phyloP scores from a whole-genome alignment of 148 eudicot species.

The Camellia lanceoleosa region DNA sequence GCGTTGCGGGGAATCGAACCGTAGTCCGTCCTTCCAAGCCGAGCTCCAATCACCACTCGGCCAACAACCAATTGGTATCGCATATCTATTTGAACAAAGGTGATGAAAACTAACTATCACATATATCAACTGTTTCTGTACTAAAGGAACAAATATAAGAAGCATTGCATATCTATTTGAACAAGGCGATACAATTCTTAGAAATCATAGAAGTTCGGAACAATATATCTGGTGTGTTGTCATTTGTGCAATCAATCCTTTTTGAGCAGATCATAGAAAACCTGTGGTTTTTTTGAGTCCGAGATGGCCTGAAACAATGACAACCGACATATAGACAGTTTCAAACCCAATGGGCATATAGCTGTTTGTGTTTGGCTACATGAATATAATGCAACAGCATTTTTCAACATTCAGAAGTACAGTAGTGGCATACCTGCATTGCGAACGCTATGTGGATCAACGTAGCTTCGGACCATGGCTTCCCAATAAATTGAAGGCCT shows the following conservation, averaged over 20 bases:
- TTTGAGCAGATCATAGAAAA: conserved; percentile 58
- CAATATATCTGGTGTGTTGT: too few species aligned
- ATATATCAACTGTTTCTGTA: too few species aligned
- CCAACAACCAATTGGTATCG: too few species aligned
- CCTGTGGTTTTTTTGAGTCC: conserved; percentile 56
- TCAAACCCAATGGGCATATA: background rate
- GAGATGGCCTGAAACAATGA: conserved; percentile 45
- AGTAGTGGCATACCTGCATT: conserved; percentile 55
- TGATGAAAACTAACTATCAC: too few species aligned
- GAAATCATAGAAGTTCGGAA: too few species aligned
- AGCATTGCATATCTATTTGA: too few species aligned
- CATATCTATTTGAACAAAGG: too few species aligned
- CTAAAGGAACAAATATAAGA: too few species aligned
- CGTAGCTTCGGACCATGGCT: conserved; percentile 91
- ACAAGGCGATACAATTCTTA: too few species aligned
- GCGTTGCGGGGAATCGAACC: too few species aligned
- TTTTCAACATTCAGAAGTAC: background rate
- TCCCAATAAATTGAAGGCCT: conserved; percentile 88
- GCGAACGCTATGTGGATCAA: conserved; percentile 65
- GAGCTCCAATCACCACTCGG: too few species aligned
- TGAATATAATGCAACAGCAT: background rate
- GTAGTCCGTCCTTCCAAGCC: too few species aligned
- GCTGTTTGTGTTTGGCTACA: background rate
- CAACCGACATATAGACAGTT: background rate
- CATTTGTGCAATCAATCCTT: background rate